Evolutionary conservation across 1,284 basidiomycete species (phyloP), one percentile per base, ranked within the genome.

Genomic region (Sporisorium graminicola): DNA sequence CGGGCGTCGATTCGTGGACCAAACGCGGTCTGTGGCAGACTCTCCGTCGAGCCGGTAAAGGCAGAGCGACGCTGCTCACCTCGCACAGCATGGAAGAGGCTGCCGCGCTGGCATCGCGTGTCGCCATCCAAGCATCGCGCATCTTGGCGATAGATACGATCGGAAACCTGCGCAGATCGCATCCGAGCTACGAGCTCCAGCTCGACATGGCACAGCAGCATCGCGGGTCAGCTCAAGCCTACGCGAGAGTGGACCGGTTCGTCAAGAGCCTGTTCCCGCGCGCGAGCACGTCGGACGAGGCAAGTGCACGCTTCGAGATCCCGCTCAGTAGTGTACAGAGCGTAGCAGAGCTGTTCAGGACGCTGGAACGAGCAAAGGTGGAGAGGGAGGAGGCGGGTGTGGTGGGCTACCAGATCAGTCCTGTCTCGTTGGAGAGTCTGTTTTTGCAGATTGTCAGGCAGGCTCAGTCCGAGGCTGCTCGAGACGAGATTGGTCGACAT

Each of bases 11-110:
- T 82, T 91, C 92, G 3, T 92, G 90, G 86, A 92, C 91, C 88
- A 93, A 93, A 86, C 88, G 92, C 47, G 91, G 93, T 26, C 92
- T 93, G 89, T 94, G 92, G 92, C 87, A 87, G 18, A 92, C 91
- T 0, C 87, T 93, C 51, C 88, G 90, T 65, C 88, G 89, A 42
- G 90, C 92, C 5, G 89, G 90, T 2, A 63, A 77, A 44, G 80
- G 84, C 8, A 66, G 82, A 13, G 81, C 82, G 0, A 86, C 86
- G 14, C 81, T 87, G 43, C 80, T 86, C 65, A 86, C 86, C 14
- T 85, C 85, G 90, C 92, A 93, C 85, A 92, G 91, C 0, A 93
- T 93, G 92, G 92, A 93, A 85, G 92, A 93, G 84, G 92, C 92
- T 0, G 91, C 92, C 8, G 91, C 91, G 1, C 87, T 93, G 2